Base-by-base conservation (phyloP, 305 asterid species). In the Plantago rigida region DNA sequence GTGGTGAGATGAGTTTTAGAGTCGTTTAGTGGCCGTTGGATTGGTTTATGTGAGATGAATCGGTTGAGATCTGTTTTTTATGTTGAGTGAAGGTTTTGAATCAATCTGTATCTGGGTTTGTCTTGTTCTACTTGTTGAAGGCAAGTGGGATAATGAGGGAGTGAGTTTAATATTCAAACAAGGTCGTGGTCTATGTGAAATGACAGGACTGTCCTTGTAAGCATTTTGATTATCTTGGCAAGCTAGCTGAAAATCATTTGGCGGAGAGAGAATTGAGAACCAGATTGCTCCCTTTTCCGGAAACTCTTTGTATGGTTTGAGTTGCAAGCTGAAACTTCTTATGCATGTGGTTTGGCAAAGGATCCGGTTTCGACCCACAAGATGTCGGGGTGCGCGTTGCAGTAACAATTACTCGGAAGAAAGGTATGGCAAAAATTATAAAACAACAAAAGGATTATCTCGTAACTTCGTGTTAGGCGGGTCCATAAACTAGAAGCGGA, bases 191-290 rank as follows among this genome's bases (percentile, higher is more conserved):
- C 0, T 12, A 8, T 0, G 0, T 0, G 45, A 77, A 77, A 49
- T 75, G 67, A 71, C 81, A 45, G 47, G 62, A 12, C 3, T 67
- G 51, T 47, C 76, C 76, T 31, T 31, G 0, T 3, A 31, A 31
- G 39, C 0, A 5, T 31, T 52, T 52, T 0, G 8, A 10, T 10
- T 52, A 10, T 29, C 46, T 13, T 7, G 41, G n/a, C 26, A 39
- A 15, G n/a, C 11, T 7, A 13, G 19, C 19, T n/a, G 2, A 48
- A 13, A 14, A 48, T n/a, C 34, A 10, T 31, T 55, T 4, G n/a
- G 3, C 48, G 1, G 9, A 44, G 10, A 44, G 10, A 44, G 3
- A 44, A 44, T 0, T 0, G 26, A 22, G 26, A 22, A 2, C 26
- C 9, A 44, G 0, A 44, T 9, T 13, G 4, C n/a, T 0, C 19